Evolutionary conservation across 139 green algal genomes (phyloP), one percentile per base, ranked within the genome.

Genomic region (Micractinium sp.): DNA sequence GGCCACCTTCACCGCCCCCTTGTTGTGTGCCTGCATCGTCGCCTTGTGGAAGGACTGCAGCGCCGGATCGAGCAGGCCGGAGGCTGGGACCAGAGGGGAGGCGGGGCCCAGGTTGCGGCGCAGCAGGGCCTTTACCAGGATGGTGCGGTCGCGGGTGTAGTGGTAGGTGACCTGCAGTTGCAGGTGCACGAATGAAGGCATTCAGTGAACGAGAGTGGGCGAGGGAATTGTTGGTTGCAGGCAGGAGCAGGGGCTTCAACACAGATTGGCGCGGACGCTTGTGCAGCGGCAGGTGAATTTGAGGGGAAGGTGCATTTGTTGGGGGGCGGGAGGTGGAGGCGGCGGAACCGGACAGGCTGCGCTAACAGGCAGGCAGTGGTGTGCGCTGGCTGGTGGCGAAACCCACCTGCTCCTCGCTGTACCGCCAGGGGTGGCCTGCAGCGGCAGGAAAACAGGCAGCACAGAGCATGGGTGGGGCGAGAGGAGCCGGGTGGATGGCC

Each of bases 141-240:
- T 36, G 35, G 35, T 39, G 35, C 81, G 83, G 47, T 89, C 47
- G 39, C 84, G 66, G 25, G 88, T 93, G 75, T 93, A 93, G 81
- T 93, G 91, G 66, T 93, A 93, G 47, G 75, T 25, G 20, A 93
- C 67, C 91, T 87, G 73, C 18, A 33, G 18, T 27, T 56, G 47
- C 47, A 9, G 47, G 47, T 5, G 47, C 47, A 56, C 47, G n/a
- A 56, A 9, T 5, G 47, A 9, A 56, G 47, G 74, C 14, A 27
- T 2, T 1, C 12, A 18, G 74, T 22, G 14, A 22, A 47, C 31
- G 0, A 18, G 74, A 31, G 74, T 27, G 15, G 23, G n/a, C 31
- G 1, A 53, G 33, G n/a, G n/a, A 13, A 36, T 20, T 47, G 74
- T 39, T n/a, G 14, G 74, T 47, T 23, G 74, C 14, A 35, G 39